Percentiles rank a stretch among this genome's conserved stretches.
phyloP scores from a whole-genome alignment of 345 rosid species.

The Hypericum perforatum region DNA sequence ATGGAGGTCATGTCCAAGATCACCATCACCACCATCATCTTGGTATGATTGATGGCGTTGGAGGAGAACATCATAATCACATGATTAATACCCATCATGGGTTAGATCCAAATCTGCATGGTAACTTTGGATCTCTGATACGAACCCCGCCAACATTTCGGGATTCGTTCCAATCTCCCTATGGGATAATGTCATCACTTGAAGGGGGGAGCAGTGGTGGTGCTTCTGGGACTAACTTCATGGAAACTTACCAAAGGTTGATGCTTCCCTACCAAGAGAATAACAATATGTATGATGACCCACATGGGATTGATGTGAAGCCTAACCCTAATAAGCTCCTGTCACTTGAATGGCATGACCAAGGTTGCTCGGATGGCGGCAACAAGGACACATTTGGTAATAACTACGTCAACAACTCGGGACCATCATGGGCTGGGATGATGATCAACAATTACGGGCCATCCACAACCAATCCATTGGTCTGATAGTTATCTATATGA shows the following conservation, averaged over 20 bases:
- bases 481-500: conserved; percentile 13
- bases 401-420: conserved; percentile 27
- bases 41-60: conserved; percentile 27
- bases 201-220: conserved; percentile 26
- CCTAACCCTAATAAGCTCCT: conserved; percentile 48
- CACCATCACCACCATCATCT: conserved; percentile 5
- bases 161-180: conserved; percentile 17
- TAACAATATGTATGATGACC: conserved; percentile 26
- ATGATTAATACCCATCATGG: conserved; percentile 5
- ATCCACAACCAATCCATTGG: conserved; percentile 38
- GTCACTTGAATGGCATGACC: conserved; percentile 83
- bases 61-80: conserved; percentile 14
- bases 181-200: conserved; percentile 24
- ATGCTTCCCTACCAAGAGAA: conserved; percentile 40
- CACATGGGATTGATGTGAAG: conserved; percentile 48
- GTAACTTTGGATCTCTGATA: conserved; percentile 10
- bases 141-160: no score
- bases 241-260: conserved; percentile 50
- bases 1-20: conserved; percentile 1
- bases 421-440: conserved; percentile 46
- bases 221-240: conserved; percentile 14
- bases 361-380: conserved; percentile 44
- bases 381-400: conserved; percentile 38
- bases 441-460: conserved; percentile 36
- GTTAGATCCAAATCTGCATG: conserved; percentile 24